phyloP scores from a whole-genome alignment of 2,329 filamentous ascomycete species.

The Mollisia scopiformis region DNA sequence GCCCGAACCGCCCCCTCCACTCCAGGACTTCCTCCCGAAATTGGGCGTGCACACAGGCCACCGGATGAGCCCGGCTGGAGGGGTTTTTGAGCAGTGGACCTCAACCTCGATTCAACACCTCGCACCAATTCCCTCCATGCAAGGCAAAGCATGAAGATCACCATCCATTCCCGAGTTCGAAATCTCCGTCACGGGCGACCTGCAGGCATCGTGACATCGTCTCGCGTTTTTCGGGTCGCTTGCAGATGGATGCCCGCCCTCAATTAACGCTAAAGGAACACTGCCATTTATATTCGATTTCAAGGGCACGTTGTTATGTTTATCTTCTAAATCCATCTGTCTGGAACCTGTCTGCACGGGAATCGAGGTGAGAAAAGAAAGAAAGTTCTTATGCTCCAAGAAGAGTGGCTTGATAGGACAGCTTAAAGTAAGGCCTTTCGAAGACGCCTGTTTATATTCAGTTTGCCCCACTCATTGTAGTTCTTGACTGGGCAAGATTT shows the following conservation, averaged over 20 bases:
- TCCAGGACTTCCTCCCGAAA: not conserved
- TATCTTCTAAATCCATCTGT: not conserved
- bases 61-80: not conserved
- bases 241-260: not conserved
- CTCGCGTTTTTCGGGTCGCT: not conserved
- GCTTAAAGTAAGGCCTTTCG: no score
- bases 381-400: not conserved
- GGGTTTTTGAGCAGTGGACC: no score
- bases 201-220: no score
- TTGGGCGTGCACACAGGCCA: not conserved
- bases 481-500: no score
- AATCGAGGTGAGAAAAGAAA: not conserved
- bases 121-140: no score
- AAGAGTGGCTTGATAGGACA: not conserved
- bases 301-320: not conserved
- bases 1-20: not conserved
- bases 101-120: no score
- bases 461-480: no score
- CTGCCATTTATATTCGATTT: not conserved
- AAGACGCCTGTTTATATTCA: no score
- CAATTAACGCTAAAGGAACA: not conserved
- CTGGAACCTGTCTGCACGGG: not conserved
- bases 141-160: not conserved
- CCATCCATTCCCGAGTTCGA: no score
- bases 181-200: no score